Conservation (phyloP, 148 eudicot genomes). For the Rheum nobile region DNA sequence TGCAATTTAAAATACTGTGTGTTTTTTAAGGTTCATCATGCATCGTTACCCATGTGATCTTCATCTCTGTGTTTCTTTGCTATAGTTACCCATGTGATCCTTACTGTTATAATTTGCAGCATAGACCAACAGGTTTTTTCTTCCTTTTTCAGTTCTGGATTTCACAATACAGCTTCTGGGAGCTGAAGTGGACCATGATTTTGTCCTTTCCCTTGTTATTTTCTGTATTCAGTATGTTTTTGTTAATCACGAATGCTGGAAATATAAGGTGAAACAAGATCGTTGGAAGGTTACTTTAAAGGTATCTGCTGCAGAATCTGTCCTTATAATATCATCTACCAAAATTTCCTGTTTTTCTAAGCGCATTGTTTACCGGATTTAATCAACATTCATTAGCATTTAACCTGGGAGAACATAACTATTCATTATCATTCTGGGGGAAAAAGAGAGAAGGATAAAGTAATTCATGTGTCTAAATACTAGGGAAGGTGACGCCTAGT, state of each 20-base stretch:
- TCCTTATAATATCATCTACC: neutral
- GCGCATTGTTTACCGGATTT: neutral
- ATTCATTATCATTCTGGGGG: neutral
- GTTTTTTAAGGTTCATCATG: neutral
- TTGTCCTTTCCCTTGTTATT: slow-evolving; percentile 54
- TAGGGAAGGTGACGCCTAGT: neutral
- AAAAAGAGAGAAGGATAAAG: neutral
- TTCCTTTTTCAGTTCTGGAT: slow-evolving; percentile 51
- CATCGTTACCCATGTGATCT: neutral
- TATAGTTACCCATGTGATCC: neutral
- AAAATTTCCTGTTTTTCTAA: neutral
- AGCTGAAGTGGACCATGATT: slow-evolving; percentile 75
- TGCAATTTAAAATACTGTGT: neutral
- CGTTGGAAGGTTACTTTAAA: slow-evolving; percentile 91
- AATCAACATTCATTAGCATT: neutral
- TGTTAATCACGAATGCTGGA: slow-evolving; percentile 85
- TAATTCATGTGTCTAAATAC: neutral
- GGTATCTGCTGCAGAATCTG: slow-evolving; percentile 28
- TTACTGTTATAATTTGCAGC: neutral
- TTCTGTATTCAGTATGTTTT: slow-evolving; percentile 85
- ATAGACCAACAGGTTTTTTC: neutral
- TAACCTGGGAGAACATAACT: neutral
- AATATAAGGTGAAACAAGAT: slow-evolving; percentile 74
- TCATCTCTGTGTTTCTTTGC: neutral
- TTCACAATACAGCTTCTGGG: slow-evolving; percentile 66